Evolutionary conservation across 1,284 basidiomycete genomes (phyloP), one percentile per base, ranked within the genome.

Genomic region (Ganoderma lingzhi): DNA sequence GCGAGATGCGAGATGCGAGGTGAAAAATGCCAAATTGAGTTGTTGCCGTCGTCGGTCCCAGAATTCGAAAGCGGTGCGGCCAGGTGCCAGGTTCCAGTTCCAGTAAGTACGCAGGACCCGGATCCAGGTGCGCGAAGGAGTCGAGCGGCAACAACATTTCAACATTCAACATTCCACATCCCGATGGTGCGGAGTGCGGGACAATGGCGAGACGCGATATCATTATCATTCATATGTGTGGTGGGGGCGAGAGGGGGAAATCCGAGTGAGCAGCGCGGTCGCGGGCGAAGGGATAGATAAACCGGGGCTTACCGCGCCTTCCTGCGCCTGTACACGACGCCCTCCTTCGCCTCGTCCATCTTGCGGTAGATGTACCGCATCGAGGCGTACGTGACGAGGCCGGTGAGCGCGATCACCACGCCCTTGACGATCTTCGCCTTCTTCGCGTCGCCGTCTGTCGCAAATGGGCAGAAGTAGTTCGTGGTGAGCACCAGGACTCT

Each of bases 361-460:
- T 90, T 80, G 59, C 78, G 82, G 75, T 89, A 88, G 75, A 97
- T 93, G 78, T 93, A 97, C 90, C 93, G 95, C 80, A 93, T 91
- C 0, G 95, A 93, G 41, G 82, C 78, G 59, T 94, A 70, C 0
- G 96, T 97, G 71, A 97, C 86, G 37, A 94, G 45, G 62, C 88
- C 78, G 0, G 92, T 93, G 51, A 91, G 64, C 3, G 75, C 86
- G 42, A 94, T 80, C 2, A 94, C 90, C 19, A 83, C 78, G 66
- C 89, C 85, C 66, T 88, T 90, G 71, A 93, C 86, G 68, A 90
- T 86, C 30, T 8, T 10, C 42, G 42, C 35, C 32, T 37, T 55
- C 48, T 44, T 45, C 42, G 44, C 6, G n/a, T n/a, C n/a, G 28
- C 8, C 41, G 19, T 4, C 56, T 44, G 35, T 30, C 28, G 12